These are phyloP conservation scores for Borealophlyctis nickersoniae DNA, from an alignment of 192 early-diverging fungal genomes.

Conservation along the genomic window DNA sequence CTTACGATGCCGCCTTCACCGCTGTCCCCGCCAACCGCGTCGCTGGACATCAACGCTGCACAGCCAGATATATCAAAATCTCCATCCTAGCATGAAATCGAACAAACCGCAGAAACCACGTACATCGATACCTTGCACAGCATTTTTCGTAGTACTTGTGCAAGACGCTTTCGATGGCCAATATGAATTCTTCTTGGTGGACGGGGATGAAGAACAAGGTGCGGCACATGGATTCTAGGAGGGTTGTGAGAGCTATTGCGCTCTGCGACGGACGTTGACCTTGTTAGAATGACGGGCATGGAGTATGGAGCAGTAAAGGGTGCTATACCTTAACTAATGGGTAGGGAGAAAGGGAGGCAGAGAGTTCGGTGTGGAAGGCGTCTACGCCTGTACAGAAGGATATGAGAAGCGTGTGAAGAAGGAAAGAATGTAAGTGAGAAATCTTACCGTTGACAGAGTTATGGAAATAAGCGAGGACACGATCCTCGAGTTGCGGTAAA, in stretches of 20 bases:
- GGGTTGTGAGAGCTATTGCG: constrained; percentile 51
- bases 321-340: constrained; percentile 66
- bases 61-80: constrained; percentile 9
- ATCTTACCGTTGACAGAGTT: constrained; percentile 55
- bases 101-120: not conserved
- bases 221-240: constrained; percentile 64
- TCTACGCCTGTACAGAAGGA: constrained; percentile 50
- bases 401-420: constrained; percentile 30
- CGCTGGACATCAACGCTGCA: constrained; percentile 40
- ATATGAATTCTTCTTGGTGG: constrained; percentile 65
- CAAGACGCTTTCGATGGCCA: constrained; percentile 66
- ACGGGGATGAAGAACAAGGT: constrained; percentile 64
- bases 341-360: constrained; percentile 40
- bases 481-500: constrained; percentile 80
- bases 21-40: constrained; percentile 35
- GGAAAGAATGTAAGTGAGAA: constrained; percentile 13
- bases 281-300: no score
- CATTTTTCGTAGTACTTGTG: constrained; percentile 71
- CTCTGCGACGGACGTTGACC: no score
- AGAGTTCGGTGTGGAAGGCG: constrained; percentile 43
- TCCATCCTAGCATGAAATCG: not conserved
- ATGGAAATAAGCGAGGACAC: constrained; percentile 71
- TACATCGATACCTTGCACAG: constrained; percentile 34
- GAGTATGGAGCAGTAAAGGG: not conserved
- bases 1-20: constrained; percentile 41